Base-by-base conservation (phyloP, 129 eudicot species). In the Helichrysum umbraculigerum region DNA sequence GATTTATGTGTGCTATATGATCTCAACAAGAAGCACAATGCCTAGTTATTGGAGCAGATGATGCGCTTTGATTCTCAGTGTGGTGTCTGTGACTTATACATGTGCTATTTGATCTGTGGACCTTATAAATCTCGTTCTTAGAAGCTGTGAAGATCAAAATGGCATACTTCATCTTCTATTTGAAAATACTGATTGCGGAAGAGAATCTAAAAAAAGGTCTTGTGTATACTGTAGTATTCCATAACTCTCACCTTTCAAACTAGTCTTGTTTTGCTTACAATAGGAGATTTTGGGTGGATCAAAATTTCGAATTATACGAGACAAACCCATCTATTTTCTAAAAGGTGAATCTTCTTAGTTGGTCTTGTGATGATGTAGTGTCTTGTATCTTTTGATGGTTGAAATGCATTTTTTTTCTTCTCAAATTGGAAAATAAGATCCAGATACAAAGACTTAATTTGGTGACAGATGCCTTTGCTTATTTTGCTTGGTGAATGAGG, bases 1-100 rank as follows among this genome's bases (percentile, higher is more conserved):
- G 98, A 93, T 88, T 85, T 83, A 74, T 93, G 98, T 57, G 90
- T 90, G 74, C 89, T 88, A 57, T 87, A 93, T 52, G 98, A 93
- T 87, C 85, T 90, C 69, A 89, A 81, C 89, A 85, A 83, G 63
- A 90, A 88, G 84, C 88, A 79, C 82, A 88, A 86, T 44, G 73
- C 76, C 32, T 88, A 88, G 79, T 57, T 54, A 63, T 54, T 57
- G 28, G 12, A 57, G 28, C 62, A 20, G 62, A 29, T 57, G 62
- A 57, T 57, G 62, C 5, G 0, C 62, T 7, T 57, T 37, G 83
- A 63, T 60, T 30, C 47, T 52, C 69, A 41, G 25, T 61, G 21
- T 47, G 69, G 77, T 58, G 39, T 59, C 39, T 50, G 8, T 71
- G 71, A 30, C 56, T 68, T 28, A 37, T 58, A 56, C 60, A 44